A percentile compares a stretch with the other conserved stretches of the same genome.
phyloP scores from a whole-genome alignment of 208 protist species.

The Borovskyia barvae region DNA sequence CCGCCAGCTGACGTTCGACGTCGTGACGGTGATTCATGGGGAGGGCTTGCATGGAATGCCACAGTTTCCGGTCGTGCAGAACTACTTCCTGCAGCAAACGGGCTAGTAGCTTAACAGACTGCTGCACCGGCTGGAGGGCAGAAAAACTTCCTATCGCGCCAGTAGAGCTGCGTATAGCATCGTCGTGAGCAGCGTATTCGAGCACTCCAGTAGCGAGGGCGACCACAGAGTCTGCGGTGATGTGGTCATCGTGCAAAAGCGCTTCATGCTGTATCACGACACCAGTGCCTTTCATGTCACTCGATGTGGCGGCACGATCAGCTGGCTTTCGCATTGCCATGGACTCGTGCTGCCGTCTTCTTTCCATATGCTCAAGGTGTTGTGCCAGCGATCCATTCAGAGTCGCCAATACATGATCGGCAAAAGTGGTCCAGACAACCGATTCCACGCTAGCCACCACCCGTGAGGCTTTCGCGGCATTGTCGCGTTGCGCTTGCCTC shows the following conservation, averaged over 20 bases:
- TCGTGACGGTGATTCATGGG: constrained; percentile 26
- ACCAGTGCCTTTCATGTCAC: not conserved
- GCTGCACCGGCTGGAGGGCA: constrained; percentile 13
- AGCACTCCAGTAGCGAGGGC: constrained; percentile 10
- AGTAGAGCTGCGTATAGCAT: constrained; percentile 26
- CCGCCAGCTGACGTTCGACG: constrained; percentile 37
- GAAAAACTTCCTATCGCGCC: constrained; percentile 6
- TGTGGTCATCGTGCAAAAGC: not conserved
- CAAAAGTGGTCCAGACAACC: constrained; percentile 21
- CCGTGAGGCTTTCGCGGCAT: not conserved
- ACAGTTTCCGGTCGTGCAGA: constrained; percentile 49
- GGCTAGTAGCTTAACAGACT: constrained; percentile 24
- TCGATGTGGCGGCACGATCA: not conserved
- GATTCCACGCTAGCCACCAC: constrained; percentile 9
- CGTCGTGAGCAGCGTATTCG: constrained; percentile 12
- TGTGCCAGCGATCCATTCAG: constrained; percentile 19
- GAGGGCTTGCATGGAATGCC: constrained; percentile 41
- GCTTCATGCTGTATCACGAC: not conserved
- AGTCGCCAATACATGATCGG: constrained; percentile 13
- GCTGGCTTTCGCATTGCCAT: constrained; percentile 29
- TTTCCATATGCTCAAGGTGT: constrained; percentile 15
- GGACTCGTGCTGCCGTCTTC: constrained; percentile 9
- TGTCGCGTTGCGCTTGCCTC: constrained; percentile 10
- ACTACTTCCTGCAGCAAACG: constrained; percentile 55
- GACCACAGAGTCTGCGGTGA: constrained; percentile 9